phyloP scores from a whole-genome alignment of 1,284 basidiomycete species.

The Pisolithus thermaeus region DNA sequence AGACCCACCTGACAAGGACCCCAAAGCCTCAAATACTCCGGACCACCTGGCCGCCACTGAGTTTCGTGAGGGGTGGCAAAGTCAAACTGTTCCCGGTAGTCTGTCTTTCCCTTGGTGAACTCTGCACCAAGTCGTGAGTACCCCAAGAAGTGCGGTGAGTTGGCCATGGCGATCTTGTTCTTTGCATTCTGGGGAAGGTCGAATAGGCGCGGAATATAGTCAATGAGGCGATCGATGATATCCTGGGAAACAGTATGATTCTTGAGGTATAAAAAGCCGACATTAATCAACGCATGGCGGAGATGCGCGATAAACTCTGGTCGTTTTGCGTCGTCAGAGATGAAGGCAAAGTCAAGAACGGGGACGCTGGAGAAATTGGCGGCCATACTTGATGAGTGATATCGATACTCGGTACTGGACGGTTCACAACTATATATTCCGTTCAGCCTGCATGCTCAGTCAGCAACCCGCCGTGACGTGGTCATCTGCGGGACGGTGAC shows the following conservation, averaged over 20 bases:
- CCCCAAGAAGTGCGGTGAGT: constrained; percentile 37
- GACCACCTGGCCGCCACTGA: constrained; percentile 32
- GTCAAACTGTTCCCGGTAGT: constrained; percentile 38
- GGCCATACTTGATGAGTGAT: constrained; percentile 15
- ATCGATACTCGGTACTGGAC: too few species aligned
- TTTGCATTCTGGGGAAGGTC: constrained; percentile 33
- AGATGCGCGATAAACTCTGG: constrained; percentile 43
- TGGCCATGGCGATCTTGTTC: constrained; percentile 32
- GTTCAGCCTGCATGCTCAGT: neutral
- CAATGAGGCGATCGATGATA: constrained; percentile 25
- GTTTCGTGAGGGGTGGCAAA: constrained; percentile 33
- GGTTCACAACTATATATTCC: too few species aligned
- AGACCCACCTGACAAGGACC: constrained; percentile 31
- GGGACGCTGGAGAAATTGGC: constrained; percentile 28
- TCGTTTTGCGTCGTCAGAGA: constrained; percentile 18
- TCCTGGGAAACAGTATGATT: constrained; percentile 37
- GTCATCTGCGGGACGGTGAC: neutral
- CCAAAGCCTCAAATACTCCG: constrained; percentile 35
- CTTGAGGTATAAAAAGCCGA: constrained; percentile 49
- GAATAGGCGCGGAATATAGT: constrained; percentile 32
- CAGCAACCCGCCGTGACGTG: neutral
- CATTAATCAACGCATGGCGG: constrained; percentile 44
- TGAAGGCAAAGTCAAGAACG: constrained; percentile 28
- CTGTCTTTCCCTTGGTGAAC: constrained; percentile 32
- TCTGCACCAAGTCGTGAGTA: constrained; percentile 34